Evolutionary conservation across 129 eudicot species (phyloP).

Genomic region (Silybum marianum): DNA sequence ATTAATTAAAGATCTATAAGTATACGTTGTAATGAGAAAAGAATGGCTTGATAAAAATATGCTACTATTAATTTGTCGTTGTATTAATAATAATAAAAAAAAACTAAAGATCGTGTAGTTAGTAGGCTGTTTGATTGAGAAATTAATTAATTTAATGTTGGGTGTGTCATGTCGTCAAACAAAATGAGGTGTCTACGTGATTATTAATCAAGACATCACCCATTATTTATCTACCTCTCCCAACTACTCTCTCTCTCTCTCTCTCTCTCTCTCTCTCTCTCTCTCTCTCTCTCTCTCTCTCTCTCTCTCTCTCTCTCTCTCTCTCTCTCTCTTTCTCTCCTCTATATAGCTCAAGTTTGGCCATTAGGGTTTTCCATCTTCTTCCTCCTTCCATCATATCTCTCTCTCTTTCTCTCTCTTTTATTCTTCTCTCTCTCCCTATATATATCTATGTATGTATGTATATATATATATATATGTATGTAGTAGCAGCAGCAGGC

Average conservation of each 20-base stretch:
- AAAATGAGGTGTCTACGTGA: conserved; percentile 34
- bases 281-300: conserved; percentile 30
- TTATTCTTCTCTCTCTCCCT: neutral
- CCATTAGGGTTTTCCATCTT: conserved; percentile 31
- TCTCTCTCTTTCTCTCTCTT: neutral
- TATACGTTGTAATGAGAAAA: neutral
- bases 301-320: conserved; percentile 29
- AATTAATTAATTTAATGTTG: neutral
- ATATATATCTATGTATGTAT: neutral
- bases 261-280: conserved; percentile 29
- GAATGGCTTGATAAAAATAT: neutral
- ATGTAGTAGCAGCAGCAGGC: neutral
- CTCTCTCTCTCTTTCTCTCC: conserved; percentile 24
- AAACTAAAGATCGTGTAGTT: conserved; percentile 19
- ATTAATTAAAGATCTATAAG: too few relatives aligned
- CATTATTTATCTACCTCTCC: conserved; percentile 32
- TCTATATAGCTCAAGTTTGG: conserved; percentile 21
- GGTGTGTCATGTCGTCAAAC: conserved; percentile 24
- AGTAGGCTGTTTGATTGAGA: conserved; percentile 18
- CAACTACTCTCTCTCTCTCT: conserved; percentile 34
- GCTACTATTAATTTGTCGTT: neutral
- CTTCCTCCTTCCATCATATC: neutral
- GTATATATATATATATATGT: neutral
- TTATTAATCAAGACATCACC: conserved; percentile 24
- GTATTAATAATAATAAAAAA: neutral